phyloP scores from a whole-genome alignment of 208 protist genomes.

The Leptomonas seymouri region DNA sequence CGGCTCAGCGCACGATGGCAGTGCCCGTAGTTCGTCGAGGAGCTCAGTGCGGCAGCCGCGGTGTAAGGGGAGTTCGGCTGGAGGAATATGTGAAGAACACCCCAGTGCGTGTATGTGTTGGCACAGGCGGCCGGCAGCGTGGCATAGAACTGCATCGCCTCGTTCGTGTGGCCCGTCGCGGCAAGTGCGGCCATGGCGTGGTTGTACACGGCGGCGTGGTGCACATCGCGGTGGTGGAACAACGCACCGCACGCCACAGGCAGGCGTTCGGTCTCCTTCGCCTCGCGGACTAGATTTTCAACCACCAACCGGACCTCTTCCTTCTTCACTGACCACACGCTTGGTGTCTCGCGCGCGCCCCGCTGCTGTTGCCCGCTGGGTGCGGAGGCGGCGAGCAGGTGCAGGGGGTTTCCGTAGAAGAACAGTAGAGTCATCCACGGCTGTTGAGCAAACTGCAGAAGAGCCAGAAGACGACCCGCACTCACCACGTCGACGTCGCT shows the following conservation, averaged over 20 bases:
- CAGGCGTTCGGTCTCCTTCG: constrained; percentile 6
- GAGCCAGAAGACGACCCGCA: constrained; percentile 24
- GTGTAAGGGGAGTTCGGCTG: constrained; percentile 9
- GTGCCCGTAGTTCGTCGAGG: constrained; percentile 17
- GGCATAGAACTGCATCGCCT: constrained; percentile 42
- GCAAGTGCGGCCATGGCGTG: constrained; percentile 46
- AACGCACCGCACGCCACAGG: constrained; percentile 18
- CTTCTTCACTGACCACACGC: neutral
- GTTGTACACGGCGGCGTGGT: constrained; percentile 46
- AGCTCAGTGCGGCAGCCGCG: constrained; percentile 13
- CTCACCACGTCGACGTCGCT: constrained; percentile 8
- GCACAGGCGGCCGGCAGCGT: constrained; percentile 10
- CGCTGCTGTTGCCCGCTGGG: neutral
- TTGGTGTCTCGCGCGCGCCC: neutral
- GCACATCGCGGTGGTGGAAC: constrained; percentile 19
- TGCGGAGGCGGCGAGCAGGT: constrained; percentile 4
- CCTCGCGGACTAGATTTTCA: neutral
- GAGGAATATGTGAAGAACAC: constrained; percentile 31
- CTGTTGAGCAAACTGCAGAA: constrained; percentile 23
- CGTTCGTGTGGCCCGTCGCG: constrained; percentile 25
- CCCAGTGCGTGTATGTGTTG: constrained; percentile 40
- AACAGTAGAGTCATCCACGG: constrained; percentile 29
- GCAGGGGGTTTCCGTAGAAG: constrained; percentile 31
- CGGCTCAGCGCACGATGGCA: constrained; percentile 25
- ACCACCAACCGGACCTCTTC: neutral